A percentile compares a stretch with the other conserved stretches of the same genome.
Conservation (phyloP, 1,284 basidiomycete genomes). For the Ustilago cynodontis region DNA sequence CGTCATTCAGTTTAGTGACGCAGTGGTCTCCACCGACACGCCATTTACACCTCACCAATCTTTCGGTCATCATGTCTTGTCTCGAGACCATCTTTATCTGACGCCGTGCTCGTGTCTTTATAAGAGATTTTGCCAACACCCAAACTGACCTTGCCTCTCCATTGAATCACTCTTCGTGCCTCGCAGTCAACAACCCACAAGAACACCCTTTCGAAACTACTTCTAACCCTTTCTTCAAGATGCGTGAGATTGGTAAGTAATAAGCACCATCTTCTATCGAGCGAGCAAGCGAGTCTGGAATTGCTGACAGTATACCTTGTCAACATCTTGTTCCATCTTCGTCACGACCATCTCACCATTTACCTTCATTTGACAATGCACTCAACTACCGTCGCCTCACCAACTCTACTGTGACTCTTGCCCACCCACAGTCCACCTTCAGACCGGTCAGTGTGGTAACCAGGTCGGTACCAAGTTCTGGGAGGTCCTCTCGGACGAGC, state of each 20-base stretch:
- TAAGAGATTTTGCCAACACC: neutral
- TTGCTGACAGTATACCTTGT: conserved; percentile 6
- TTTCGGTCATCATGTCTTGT: neutral
- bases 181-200: conserved; percentile 27
- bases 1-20: no score
- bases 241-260: conserved; percentile 59
- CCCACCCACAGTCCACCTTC: conserved; percentile 63
- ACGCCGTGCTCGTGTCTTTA: neutral
- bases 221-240: conserved; percentile 45
- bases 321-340: neutral
- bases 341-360: neutral
- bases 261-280: neutral
- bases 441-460: conserved; percentile 71
- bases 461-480: conserved; percentile 88
- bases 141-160: conserved; percentile 8
- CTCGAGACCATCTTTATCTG: neutral
- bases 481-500: conserved; percentile 96
- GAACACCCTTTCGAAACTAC: conserved; percentile 22
- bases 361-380: neutral
- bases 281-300: neutral
- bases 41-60: neutral
- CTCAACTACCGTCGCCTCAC: neutral
- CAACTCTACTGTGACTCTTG: neutral
- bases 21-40: no score
- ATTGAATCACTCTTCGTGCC: neutral